Evolutionary conservation across 192 early-diverging fungal species (phyloP), one percentile per base, ranked within the genome.

Genomic region (Paraglomus brasilianum): DNA sequence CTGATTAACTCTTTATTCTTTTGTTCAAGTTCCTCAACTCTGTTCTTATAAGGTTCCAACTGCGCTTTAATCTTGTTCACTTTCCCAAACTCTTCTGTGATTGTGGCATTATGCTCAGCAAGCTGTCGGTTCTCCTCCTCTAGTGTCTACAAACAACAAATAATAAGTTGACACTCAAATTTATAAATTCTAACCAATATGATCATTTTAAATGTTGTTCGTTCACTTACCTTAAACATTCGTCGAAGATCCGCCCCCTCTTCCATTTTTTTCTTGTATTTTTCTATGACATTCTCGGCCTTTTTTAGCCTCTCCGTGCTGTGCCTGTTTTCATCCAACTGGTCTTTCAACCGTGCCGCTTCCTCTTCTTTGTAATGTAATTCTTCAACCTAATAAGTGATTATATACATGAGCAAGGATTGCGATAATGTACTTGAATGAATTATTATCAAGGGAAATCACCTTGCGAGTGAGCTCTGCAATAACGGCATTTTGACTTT

Each of bases 211-310:
- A 24, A 14, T n/a, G n/a, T 48, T 65, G 38, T 17, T 1, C 13
- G 7, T 3, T n/a, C 17, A 30, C 22, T 7, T 24, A 78, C 84
- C 56, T 91, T 92, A 62, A 96, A 81, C 68, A 93, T 87, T 56
- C 88, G 84, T 43, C 88, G 80, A 50, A 95, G 59, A 63, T 97
- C 93, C 0, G 83, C 86, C 45, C 82, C 87, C 50, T 98, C 95
- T 62, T 98, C 96, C 5, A 96, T 81, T 52, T 94, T 91, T 79
- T 95, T 95, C 73, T 94, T 96, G 78, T 94, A 99, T 75, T 96
- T 97, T 74, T 98, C 96, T 70, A 95, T 88, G 39, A 95, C 87
- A 39, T 93, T 92, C 74, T 99, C 97, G 2, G 91, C 85, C 82
- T 95, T 96, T 80, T 91, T 88, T 13, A 96, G 82, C 64, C 91